A percentile compares a stretch with the other conserved stretches of the same genome.
phyloP scores from a whole-genome alignment of 2,329 filamentous ascomycete species.

The Sporothrix curviconia region DNA sequence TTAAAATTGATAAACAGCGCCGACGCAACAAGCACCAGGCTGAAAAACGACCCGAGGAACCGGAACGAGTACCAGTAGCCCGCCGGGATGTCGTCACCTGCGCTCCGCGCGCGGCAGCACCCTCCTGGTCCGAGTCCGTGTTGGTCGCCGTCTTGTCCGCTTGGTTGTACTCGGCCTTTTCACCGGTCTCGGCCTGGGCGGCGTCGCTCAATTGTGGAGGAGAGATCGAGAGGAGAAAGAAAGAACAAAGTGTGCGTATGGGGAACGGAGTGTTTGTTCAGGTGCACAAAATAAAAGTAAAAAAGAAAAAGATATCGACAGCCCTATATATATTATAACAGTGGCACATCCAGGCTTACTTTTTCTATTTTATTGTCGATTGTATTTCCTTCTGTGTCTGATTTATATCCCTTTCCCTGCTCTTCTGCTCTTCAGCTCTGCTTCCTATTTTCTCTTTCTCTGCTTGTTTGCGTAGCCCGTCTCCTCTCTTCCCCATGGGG shows the following conservation, averaged over 20 bases:
- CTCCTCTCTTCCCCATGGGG: too few relatives aligned
- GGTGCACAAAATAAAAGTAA: too few relatives aligned
- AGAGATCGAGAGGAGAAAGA: not conserved
- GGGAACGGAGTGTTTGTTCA: too few relatives aligned
- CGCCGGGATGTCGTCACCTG: conserved; percentile 14
- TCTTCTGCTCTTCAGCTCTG: too few relatives aligned
- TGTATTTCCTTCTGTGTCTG: too few relatives aligned
- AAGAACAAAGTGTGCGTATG: not conserved
- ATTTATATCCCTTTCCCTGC: too few relatives aligned
- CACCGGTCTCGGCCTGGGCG: not conserved
- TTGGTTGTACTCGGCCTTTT: conserved; percentile 2
- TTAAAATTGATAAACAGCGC: conserved; percentile 12
- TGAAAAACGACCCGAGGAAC: conserved; percentile 11
- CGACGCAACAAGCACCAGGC: conserved; percentile 9
- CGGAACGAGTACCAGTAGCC: conserved; percentile 17
- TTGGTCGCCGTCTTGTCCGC: not conserved
- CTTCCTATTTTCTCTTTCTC: too few relatives aligned
- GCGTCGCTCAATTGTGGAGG: conserved; percentile 3
- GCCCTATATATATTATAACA: too few relatives aligned
- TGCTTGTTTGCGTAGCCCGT: too few relatives aligned
- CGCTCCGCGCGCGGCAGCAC: conserved; percentile 7
- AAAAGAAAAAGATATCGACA: too few relatives aligned
- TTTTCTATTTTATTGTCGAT: too few relatives aligned
- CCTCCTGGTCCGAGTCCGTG: conserved; percentile 9
- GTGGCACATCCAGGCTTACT: too few relatives aligned